Evolutionary conservation across 2,329 filamentous ascomycete species (phyloP), one percentile per base, ranked within the genome.

Genomic region (Epichloe aotearoae): DNA sequence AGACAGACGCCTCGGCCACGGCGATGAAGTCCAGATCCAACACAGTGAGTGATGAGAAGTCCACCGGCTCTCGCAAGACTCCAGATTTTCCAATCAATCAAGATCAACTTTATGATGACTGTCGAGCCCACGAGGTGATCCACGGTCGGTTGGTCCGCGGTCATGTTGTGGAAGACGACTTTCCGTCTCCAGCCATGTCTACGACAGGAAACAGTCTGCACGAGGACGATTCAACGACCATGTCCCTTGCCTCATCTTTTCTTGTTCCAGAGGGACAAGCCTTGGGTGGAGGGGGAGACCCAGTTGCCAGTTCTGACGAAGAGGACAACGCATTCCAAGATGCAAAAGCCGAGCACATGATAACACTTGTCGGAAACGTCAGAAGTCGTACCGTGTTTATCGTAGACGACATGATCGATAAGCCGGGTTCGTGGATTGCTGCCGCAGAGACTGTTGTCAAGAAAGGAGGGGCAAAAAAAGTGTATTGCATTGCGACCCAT

Each of bases 321-420:
- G 93, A 97, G 66, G 93, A 98, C 61, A 88, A 94, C 58, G 82
- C 83, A n/a, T 80, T 91, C 49, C 80, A 84, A 59, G 83, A 91
- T 58, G 81, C 84, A 11, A 83, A 84, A 54, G 75, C 91, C 20
- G 93, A 98, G 70, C 89, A 90, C 62, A 95, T 91, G 73, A 94
- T 98, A 60, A 98, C 93, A 0, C 75, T 98, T n/a, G 93, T 98
- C 14, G 93, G 93, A 54, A 88, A 97, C 61, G 93, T 98, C 53
- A 85, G 83, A 62, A 82, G 88, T 63, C 82, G 88, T 52, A 84
- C 88, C 0, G 93, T 97, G 50, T 85, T 98, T 64, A 89, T 98
- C 54, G 86, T 98, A 47, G 93, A 98, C 65, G 93, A 98, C 66
- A 97, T 98, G 86, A 96, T 98, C 62, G 93, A 98, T 71, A 96